Base-by-base conservation (phyloP, 306 rosid species). In the Sindora glabra region DNA sequence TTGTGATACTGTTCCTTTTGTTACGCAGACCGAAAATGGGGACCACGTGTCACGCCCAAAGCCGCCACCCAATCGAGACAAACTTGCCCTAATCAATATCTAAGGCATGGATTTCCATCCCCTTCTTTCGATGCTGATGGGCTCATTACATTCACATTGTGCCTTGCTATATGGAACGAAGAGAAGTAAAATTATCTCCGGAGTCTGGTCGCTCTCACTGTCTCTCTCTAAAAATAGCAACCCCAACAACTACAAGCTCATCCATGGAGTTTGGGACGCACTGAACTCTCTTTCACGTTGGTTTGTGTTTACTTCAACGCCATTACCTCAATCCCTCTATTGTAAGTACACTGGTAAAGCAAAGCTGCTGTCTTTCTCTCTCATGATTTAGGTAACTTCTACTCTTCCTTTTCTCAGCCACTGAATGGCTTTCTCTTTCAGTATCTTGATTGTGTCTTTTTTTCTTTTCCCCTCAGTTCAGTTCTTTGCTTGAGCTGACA, bases 141-240 rank as follows among this genome's bases (percentile, higher is more conserved):
- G 13, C 8, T 2, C 5, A 29, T n/a, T n/a, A n/a, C n/a, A n/a
- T n/a, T n/a, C n/a, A n/a, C n/a, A n/a, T n/a, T 29, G 14, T 40
- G 53, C 6, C 39, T 46, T 57, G 6, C 59, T 14, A 53, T 59
- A 37, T 46, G 58, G 45, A n/a, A n/a, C n/a, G n/a, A n/a, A n/a
- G n/a, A n/a, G n/a, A n/a, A 23, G 68, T 59, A n/a, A 58, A 83
- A 40, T 10, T 41, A 29, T 61, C 41, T 69, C 42, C 56, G 24
- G 13, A 25, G 32, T 36, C 41, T 6, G 26, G 59, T 52, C 56
- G 46, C 74, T 65, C 77, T 59, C 53, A 25, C 37, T 72, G 73
- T 70, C 74, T 65, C 86, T 83, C 90, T 46, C 81, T 62, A 27
- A 64, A 79, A 76, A 46, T 74, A 63, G 84, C 74, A 80, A 69